These are phyloP conservation scores for Diplodia intermedia DNA, from an alignment of 2,329 filamentous ascomycete genomes.

Conservation along the genomic window DNA sequence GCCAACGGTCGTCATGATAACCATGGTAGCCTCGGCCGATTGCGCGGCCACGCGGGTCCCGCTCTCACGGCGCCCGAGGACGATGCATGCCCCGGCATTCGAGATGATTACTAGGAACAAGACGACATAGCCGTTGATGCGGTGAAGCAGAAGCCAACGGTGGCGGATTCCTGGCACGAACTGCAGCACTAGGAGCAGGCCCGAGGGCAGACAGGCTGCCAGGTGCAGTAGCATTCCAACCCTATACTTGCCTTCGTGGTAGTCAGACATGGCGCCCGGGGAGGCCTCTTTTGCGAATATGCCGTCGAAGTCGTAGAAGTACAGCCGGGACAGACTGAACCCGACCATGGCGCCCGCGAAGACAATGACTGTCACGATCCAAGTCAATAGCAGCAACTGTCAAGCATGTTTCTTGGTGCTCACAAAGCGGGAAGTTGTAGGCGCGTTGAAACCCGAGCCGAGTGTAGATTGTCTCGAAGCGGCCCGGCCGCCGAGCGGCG, in stretches of 20 bases:
- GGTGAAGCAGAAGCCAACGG: conserved; percentile 61
- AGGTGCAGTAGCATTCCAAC: conserved; percentile 55
- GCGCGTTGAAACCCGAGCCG: no score
- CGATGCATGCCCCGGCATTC: conserved; percentile 59
- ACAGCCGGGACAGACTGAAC: conserved; percentile 48
- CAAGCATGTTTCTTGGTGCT: background rate
- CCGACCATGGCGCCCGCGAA: conserved; percentile 33
- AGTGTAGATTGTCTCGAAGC: no score
- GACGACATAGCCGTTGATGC: conserved; percentile 66
- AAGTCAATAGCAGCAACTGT: no score
- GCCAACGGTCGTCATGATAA: conserved; percentile 48
- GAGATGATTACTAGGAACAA: conserved; percentile 56
- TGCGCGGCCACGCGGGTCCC: background rate
- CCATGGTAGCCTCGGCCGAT: no score
- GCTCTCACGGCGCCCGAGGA: background rate
- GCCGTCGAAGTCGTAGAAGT: no score
- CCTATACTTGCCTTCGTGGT: conserved; percentile 37
- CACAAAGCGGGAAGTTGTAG: conserved; percentile 65
- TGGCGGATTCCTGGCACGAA: conserved; percentile 56
- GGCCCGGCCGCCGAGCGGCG: no score
- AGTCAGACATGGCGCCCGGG: no score
- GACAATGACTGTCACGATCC: conserved; percentile 25
- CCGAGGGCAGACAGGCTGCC: conserved; percentile 48
- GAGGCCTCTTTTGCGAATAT: no score
- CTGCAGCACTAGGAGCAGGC: conserved; percentile 51